phyloP scores from a whole-genome alignment of 2,329 filamentous ascomycete genomes.

The Colletotrichum chlorophyti region DNA sequence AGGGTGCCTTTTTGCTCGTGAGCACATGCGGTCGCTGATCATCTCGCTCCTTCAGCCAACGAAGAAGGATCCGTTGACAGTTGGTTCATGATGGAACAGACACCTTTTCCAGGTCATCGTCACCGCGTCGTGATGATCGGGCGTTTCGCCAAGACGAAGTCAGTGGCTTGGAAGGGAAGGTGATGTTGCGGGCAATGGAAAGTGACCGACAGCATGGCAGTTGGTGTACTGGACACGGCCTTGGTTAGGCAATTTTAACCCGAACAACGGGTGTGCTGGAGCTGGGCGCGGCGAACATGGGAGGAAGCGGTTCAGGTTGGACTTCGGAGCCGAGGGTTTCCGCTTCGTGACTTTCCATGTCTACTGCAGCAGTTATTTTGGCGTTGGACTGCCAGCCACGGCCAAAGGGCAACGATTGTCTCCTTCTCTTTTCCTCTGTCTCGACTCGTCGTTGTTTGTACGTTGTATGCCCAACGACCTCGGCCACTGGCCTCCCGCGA shows the following conservation, averaged over 20 bases:
- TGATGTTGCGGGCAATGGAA: no score
- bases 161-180: neutral
- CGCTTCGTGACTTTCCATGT: neutral
- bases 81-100: neutral
- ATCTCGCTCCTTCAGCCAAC: neutral
- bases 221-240: neutral
- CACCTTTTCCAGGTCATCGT: neutral
- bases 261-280: no score
- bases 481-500: no score
- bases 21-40: neutral
- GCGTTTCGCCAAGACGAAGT: neutral
- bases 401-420: neutral
- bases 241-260: slow-evolving; percentile 14
- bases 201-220: neutral
- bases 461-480: no score
- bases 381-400: no score
- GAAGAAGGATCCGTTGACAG: neutral
- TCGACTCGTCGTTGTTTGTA: no score
- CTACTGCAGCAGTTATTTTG: no score
- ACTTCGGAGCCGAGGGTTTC: neutral
- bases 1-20: neutral
- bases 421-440: neutral
- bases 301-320: neutral
- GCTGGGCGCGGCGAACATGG: neutral
- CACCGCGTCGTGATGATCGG: neutral